Conservation (phyloP, 495 filamentous ascomycete genomes). For the Penicillium antarcticum region DNA sequence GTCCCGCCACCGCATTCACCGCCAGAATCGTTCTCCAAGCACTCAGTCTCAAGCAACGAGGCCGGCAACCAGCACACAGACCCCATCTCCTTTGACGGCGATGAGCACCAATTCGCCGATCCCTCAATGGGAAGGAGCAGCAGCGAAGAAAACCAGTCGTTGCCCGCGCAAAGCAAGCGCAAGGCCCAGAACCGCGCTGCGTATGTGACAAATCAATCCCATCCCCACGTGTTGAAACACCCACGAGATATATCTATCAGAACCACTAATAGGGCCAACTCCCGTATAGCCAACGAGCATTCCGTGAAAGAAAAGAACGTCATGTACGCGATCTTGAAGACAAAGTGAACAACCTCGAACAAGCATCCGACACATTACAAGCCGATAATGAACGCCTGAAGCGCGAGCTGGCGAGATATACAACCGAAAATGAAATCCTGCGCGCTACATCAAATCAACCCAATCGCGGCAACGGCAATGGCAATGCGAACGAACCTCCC, state of each 20-base stretch:
- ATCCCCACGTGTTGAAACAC: not conserved
- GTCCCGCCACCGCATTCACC: slow-evolving; percentile 43
- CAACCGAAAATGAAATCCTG: slow-evolving; percentile 91
- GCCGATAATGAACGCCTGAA: slow-evolving; percentile 83
- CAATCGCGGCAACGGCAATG: slow-evolving; percentile 20
- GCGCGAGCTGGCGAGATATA: slow-evolving; percentile 72
- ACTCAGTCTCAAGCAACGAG: slow-evolving; percentile 35
- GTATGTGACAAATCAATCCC: slow-evolving; percentile 55
- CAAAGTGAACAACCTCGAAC: slow-evolving; percentile 73
- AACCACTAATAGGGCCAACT: not conserved
- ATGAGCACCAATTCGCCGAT: slow-evolving; percentile 27
- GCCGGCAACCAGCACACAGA: slow-evolving; percentile 17
- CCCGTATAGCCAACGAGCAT: slow-evolving; percentile 77
- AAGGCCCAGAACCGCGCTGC: slow-evolving; percentile 97
- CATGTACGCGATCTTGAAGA: slow-evolving; percentile 90
- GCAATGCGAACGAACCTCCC: slow-evolving; percentile 18
- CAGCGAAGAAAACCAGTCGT: slow-evolving; percentile 65
- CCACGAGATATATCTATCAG: not conserved
- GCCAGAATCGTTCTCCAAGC: slow-evolving; percentile 41
- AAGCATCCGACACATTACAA: slow-evolving; percentile 48
- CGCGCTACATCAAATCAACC: slow-evolving; percentile 60
- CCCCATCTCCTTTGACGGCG: slow-evolving; percentile 30
- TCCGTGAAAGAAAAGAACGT: slow-evolving; percentile 93
- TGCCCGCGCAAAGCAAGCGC: slow-evolving; percentile 77
- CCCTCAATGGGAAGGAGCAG: slow-evolving; percentile 34